Evolutionary conservation across 805 yeast species (phyloP), one percentile per base, ranked within the genome.

Genomic region (Wickerhamiella sergipiensis): DNA sequence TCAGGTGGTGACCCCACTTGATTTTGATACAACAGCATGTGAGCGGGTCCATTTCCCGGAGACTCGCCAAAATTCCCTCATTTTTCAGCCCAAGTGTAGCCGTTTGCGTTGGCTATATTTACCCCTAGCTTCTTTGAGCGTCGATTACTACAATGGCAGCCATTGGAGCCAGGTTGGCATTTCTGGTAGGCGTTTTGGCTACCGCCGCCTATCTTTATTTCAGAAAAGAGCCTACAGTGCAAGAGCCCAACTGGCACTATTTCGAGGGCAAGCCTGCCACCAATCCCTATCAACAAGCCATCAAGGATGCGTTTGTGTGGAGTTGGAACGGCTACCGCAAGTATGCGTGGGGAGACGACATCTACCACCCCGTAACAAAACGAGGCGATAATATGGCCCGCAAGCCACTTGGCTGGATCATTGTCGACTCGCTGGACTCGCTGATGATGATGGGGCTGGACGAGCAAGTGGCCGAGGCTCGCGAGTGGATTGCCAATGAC

Each of bases 401-500:
- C 65, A 2, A 71, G 47, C 67, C 68, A 49, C 63, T 64, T 49
- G 72, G 72, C 1, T 73, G 76, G 76, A 67, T 73, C 15, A 64
- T 76, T 4, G 65, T 78, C 6, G 83, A 78, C 53, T 64, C 79
- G 1, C 57, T 79, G 36, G 83, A 78, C 55, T 72, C 81, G 1
- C 58, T 78, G 44, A 64, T 62, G 49, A 60, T 78, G n/a, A 69
- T 77, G 72, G 72, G 65, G 8, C 64, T 74, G 44, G 55, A 59
- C 2, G 62, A 62, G 2, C 74, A 75, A 49, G 69, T 72, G 45
- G 54, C 63, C 3, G 65, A 63, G 19, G 76, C 75, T 0, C 56
- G 74, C 2, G 55, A 62, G 0, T 66, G 62, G 51, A 60, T 78
- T 8, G 53, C 62, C 6, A 53, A 55, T 1, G 63, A 74, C 29